phyloP scores from a whole-genome alignment of 1,139 yeast genomes.

The Lipomyces yarrowii region DNA sequence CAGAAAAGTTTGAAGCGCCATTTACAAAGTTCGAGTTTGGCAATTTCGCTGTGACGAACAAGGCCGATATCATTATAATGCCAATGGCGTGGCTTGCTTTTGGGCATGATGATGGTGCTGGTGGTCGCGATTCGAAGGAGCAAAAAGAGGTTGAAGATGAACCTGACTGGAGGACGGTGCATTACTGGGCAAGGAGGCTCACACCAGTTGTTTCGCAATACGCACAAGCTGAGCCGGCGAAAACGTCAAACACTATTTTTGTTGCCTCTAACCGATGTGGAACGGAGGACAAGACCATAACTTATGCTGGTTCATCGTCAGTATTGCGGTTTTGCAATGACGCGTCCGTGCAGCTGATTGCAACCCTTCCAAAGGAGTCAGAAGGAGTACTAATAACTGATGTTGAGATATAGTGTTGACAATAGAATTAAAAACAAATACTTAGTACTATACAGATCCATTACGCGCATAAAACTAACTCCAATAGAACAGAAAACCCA shows the following conservation, averaged over 20 bases:
- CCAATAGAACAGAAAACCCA: background rate
- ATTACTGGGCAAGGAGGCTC: conserved; percentile 76
- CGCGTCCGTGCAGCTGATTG: conserved; percentile 9
- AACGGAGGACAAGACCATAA: conserved; percentile 56
- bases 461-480: background rate
- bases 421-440: conserved; percentile 4
- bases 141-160: conserved; percentile 31
- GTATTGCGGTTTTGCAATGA: conserved; percentile 27
- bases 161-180: conserved; percentile 48
- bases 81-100: conserved; percentile 88
- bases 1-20: conserved; percentile 80
- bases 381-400: conserved; percentile 24
- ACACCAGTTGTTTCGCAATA: conserved; percentile 58
- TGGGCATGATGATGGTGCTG: background rate
- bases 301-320: conserved; percentile 64
- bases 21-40: conserved; percentile 76
- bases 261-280: conserved; percentile 75
- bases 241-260: conserved; percentile 40
- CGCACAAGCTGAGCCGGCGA: conserved; percentile 23
- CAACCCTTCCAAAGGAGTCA: conserved; percentile 13
- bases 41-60: conserved; percentile 51
- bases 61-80: conserved; percentile 61
- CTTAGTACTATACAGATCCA: background rate
- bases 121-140: conserved; percentile 7
- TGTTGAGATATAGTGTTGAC: background rate